These are phyloP conservation scores for Plasmodium knowlesi DNA, from an alignment of 169 alveolate genomes.

Conservation along the genomic window DNA sequence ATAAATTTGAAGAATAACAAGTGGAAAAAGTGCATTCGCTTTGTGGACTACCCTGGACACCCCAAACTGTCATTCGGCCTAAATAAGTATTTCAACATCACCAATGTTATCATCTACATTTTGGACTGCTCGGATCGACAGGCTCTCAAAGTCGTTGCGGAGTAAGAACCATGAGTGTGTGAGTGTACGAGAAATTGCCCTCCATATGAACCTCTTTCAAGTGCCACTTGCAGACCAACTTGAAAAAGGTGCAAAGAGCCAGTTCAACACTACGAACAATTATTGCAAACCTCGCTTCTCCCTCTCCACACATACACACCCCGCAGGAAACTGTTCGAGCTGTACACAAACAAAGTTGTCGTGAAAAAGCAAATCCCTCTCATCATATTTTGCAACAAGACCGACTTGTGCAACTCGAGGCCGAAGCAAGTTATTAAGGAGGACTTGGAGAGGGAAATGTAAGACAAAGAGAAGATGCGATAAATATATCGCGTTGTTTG, in stretches of 20 bases:
- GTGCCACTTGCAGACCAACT: not conserved
- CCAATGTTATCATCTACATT: constrained; percentile 34
- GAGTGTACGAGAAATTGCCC: not conserved
- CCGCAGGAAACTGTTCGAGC: constrained; percentile 33
- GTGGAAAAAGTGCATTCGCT: constrained; percentile 26
- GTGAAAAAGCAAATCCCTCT: constrained; percentile 52
- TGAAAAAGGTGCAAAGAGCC: not conserved
- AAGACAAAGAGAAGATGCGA: not conserved
- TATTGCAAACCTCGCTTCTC: not conserved
- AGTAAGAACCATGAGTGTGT: constrained; percentile 2
- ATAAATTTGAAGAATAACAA: constrained; percentile 31
- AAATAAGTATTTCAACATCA: constrained; percentile 32
- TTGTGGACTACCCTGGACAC: constrained; percentile 69
- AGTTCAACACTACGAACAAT: too few relatives aligned
- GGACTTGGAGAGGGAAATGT: constrained; percentile 70
- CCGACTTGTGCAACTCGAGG: constrained; percentile 58
- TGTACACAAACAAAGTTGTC: constrained; percentile 39
- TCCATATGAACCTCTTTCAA: not conserved
- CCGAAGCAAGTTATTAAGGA: constrained; percentile 71
- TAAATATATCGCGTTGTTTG: not conserved
- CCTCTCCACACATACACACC: too few relatives aligned
- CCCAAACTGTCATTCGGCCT: constrained; percentile 30
- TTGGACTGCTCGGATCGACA: constrained; percentile 63
- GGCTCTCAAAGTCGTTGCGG: constrained; percentile 56
- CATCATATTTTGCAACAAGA: constrained; percentile 48